Evolutionary conservation across 75 land plant genomes (phyloP), one percentile per base, ranked within the genome.

Genomic region (Sequoiadendron giganteum): DNA sequence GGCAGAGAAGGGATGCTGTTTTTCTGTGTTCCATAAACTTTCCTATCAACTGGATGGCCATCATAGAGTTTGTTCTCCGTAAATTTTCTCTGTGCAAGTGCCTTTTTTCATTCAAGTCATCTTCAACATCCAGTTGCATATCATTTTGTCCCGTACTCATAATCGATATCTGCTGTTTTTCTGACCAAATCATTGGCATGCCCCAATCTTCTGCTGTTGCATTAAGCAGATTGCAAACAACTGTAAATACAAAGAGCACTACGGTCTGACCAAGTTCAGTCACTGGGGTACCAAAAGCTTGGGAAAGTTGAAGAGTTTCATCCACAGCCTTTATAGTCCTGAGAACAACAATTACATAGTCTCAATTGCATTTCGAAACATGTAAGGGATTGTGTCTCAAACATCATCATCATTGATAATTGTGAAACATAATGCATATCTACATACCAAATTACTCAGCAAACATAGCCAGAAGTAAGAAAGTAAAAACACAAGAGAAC

Each of bases 151-250:
- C 89, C 54, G 39, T 43, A 48, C 32, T 88, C 42, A 58, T 86
- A 85, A 61, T 43, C 6, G 49, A 85, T 79, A 73, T 89, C 58
- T 65, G 58, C 32, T 58, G 45, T 89, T 86, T 93, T 54, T 92
- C 92, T 13, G 84, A 2, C 86, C 85, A 70, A 78, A 76, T 42
- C 30, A 40, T 80, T 34, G 83, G 91, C 52, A 91, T 47, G 32
- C 95, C 92, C 92, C 94, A 94, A 65, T 96, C 98, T 87, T 96
- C 97, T 14, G 91, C 85, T 16, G 91, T 79, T 75, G 96, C 88
- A 85, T 95, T 95, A 42, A 94, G 86, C 77, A 96, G 88, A 25
- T 91, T 89, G 16, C 83, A 68, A 16, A 95, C 86, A 25, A 93
- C 79, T 36, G 79, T 89, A 86, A 96, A 92, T 88, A 93, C 56